Base-by-base conservation (phyloP, 169 alveolate genomes). In the Besnoitia besnoiti region DNA sequence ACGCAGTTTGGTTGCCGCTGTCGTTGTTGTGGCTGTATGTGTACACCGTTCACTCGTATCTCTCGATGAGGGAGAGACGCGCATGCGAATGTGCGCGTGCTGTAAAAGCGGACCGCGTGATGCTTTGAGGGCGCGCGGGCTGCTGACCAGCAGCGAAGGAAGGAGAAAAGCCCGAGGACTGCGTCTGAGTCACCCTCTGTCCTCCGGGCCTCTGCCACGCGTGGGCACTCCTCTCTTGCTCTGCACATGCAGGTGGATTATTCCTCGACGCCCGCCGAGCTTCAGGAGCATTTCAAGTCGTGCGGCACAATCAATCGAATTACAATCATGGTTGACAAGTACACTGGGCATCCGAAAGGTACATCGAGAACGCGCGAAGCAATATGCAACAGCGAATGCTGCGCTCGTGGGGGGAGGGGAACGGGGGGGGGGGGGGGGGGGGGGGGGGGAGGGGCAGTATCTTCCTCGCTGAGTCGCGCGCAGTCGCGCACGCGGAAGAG, bases 321-420 rank as follows among this genome's bases (percentile, higher is more conserved):
- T 76, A 98, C 99, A 16, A 98, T 98, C 91, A 97, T 97, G 96
- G 98, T 97, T 30, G 98, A 98, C 93, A 97, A 98, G 94, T 94
- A 95, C 90, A 97, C 98, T 8, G 98, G 99, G n/a, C 97, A 97
- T 85, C 99, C 99, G 10, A 96, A 97, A 77, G 99, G 99, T 97
- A 94, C n/a, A n/a, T n/a, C n/a, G n/a, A n/a, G n/a, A n/a, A n/a
- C n/a, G n/a, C n/a, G n/a, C n/a, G n/a, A n/a, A n/a, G n/a, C n/a
- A n/a, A n/a, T n/a, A n/a, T n/a, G n/a, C n/a, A n/a, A n/a, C n/a
- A 37, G 90, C 5, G 42, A 49, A 44, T 80, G 88, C 37, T 46
- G 55, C 89, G 40, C 79, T 7, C 37, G 37, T 19, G 79, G 79
- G n/a, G n/a, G n/a, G n/a, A n/a, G n/a, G n/a, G n/a, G n/a, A n/a